Conservation (phyloP, 768 basidiomycete genomes). For the Lenzites betulinus region DNA sequence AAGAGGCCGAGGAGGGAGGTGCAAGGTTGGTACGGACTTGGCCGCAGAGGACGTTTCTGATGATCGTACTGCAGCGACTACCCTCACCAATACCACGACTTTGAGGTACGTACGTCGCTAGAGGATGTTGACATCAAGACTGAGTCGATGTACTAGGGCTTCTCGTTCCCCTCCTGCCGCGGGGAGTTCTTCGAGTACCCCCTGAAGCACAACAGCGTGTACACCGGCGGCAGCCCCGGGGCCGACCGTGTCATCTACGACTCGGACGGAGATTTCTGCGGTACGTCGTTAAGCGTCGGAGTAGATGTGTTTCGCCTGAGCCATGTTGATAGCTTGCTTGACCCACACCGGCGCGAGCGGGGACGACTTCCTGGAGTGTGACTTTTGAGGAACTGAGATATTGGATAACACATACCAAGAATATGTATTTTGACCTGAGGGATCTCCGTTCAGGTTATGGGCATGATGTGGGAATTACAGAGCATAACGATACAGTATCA, state of each 20-base stretch:
- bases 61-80: slow-evolving; percentile 22
- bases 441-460: neutral
- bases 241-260: slow-evolving; percentile 34
- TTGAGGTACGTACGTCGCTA: slow-evolving; percentile 22
- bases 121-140: neutral
- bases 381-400: slow-evolving; percentile 1
- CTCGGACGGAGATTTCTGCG: slow-evolving; percentile 24
- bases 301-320: neutral
- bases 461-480: neutral
- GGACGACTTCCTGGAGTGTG: slow-evolving; percentile 25
- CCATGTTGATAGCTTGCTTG: slow-evolving; percentile 21
- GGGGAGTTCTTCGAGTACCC: slow-evolving; percentile 30
- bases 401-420: neutral
- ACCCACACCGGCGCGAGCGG: slow-evolving; percentile 27
- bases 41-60: neutral
- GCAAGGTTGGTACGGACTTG: slow-evolving; percentile 15
- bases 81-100: slow-evolving; percentile 33
- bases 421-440: neutral
- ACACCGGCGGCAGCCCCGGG: slow-evolving; percentile 32
- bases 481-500: slow-evolving; percentile 16
- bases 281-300: slow-evolving; percentile 6
- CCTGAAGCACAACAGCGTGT: slow-evolving; percentile 25
- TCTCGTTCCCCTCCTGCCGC: slow-evolving; percentile 27
- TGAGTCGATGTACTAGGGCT: slow-evolving; percentile 13
- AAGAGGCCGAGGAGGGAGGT: slow-evolving; percentile 25